phyloP scores from a whole-genome alignment of 2,329 filamentous ascomycete species.

The Botrytis pseudocinerea region DNA sequence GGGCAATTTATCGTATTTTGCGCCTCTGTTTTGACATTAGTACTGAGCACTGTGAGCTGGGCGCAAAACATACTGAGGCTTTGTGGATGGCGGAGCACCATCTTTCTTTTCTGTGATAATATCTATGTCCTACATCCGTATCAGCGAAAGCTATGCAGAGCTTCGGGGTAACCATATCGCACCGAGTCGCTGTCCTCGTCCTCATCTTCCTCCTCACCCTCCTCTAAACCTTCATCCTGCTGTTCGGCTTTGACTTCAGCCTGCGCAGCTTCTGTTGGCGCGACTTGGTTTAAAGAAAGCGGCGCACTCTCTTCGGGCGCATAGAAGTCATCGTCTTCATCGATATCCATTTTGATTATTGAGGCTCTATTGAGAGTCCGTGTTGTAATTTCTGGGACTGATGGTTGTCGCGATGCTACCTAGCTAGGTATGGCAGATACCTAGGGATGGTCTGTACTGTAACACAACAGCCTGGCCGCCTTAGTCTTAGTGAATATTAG shows the following conservation, averaged over 20 bases:
- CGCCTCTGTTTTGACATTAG: conserved; percentile 25
- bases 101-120: conserved; percentile 69
- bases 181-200: conserved; percentile 55
- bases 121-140: conserved; percentile 57
- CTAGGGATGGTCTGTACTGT: not conserved
- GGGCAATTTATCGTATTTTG: conserved; percentile 43
- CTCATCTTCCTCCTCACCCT: conserved; percentile 64
- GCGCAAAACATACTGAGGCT: conserved; percentile 46
- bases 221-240: conserved; percentile 57
- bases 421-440: not conserved
- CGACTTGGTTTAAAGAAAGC: conserved; percentile 28
- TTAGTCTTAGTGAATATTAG: conserved; percentile 18
- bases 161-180: conserved; percentile 44
- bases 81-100: conserved; percentile 53
- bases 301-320: conserved; percentile 56
- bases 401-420: conserved; percentile 5
- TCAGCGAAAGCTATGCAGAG: conserved; percentile 25
- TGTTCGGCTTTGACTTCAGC: conserved; percentile 41
- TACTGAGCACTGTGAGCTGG: conserved; percentile 8
- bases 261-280: conserved; percentile 34
- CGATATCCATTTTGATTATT: conserved; percentile 58
- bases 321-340: conserved; percentile 69
- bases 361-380: conserved; percentile 17
- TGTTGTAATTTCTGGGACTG: conserved; percentile 8
- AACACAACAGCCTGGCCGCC: not conserved